Percentiles rank a stretch among this genome's conserved stretches.
Evolutionary conservation across 1,284 basidiomycete species (phyloP).

Genomic region (Phellopilus nigrolimitatus): DNA sequence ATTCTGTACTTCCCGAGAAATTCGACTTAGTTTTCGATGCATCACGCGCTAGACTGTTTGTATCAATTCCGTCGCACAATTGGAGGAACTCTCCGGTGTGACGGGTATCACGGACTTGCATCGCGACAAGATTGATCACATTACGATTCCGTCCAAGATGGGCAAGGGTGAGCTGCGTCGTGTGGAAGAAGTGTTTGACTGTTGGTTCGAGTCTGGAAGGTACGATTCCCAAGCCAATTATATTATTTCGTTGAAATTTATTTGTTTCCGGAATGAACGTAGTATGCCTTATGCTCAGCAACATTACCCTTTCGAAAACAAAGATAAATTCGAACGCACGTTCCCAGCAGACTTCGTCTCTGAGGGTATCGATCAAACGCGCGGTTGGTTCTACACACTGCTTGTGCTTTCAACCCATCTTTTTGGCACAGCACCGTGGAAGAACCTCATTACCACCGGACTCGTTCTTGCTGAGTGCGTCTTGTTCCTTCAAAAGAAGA

Average conservation of each 20-base stretch:
- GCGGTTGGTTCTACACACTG: slow-evolving; percentile 99
- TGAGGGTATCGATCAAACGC: slow-evolving; percentile 94
- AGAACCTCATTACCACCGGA: slow-evolving; percentile 96
- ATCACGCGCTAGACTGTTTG: slow-evolving; percentile 72
- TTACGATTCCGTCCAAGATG: slow-evolving; percentile 90
- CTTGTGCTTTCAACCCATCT: slow-evolving; percentile 94
- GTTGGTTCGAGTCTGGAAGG: slow-evolving; percentile 99
- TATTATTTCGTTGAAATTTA: neutral
- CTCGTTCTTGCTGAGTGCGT: slow-evolving; percentile 90
- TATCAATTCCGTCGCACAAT: slow-evolving; percentile 84
- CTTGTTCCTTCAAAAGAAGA: neutral
- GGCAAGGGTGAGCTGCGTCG: slow-evolving; percentile 88
- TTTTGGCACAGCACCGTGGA: slow-evolving; percentile 94
- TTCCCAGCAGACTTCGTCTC: slow-evolving; percentile 99
- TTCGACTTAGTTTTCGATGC: slow-evolving; percentile 1
- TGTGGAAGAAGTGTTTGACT: slow-evolving; percentile 98
- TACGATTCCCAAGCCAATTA: slow-evolving; percentile 30
- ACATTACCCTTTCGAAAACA: slow-evolving; percentile 98
- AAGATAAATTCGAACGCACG: slow-evolving; percentile 76
- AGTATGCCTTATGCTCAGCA: slow-evolving; percentile 99
- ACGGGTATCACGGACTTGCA: slow-evolving; percentile 90
- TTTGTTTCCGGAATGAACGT: neutral
- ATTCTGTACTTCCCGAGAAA: neutral
- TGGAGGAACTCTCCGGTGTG: slow-evolving; percentile 85
- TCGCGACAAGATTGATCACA: slow-evolving; percentile 91